Evolutionary conservation across 2,329 filamentous ascomycete species (phyloP), one percentile per base, ranked within the genome.

Genomic region (Cercospora berteroae): DNA sequence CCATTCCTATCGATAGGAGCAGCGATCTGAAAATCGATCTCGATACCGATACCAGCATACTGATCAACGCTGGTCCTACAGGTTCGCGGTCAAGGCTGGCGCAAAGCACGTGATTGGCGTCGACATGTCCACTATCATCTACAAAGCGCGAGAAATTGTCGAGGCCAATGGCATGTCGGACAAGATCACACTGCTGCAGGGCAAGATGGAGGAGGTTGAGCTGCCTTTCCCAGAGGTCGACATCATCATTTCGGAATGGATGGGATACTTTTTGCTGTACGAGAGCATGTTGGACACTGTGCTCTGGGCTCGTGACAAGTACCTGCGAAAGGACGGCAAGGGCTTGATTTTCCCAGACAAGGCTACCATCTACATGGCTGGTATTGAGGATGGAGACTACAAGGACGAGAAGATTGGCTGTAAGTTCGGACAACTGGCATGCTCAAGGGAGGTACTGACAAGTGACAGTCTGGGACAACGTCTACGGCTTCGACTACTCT

Each of bases 391-490:
- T 78, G 95, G 95, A 72, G 95, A 99, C 70, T 99, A 99, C 88
- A 98, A 98, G 86, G 94, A 98, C 71, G 95, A 99, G 85, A 99
- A 99, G 87, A 99, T 99, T 77, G 94, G 94, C 81, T 99, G 94
- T 98, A 81, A 84, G 93, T 82, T 62, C 61, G 18, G 4, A n/a
- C 39, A 70, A 16, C 18, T 27, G 13, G 8, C 12, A 1, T 73
- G 79, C 4, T 10, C 29, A 5, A 31, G 9, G 7, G 4, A 9
- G 2, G 69, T 65, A 60, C 72, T 70, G 44, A 73, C 61, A 62
- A 7, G 27, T 72, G 55, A 59, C 74, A 98, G 94, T 98, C 87
- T 99, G 95, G 95, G 94, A 98, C 79, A 97, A 97, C 77, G 95
- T 99, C 72, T 99, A 97, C 82, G 95, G 95, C 71, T 99, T 99